phyloP scores from a whole-genome alignment of 371 early-diverging fungal species.

The Haplosporangium sp. region DNA sequence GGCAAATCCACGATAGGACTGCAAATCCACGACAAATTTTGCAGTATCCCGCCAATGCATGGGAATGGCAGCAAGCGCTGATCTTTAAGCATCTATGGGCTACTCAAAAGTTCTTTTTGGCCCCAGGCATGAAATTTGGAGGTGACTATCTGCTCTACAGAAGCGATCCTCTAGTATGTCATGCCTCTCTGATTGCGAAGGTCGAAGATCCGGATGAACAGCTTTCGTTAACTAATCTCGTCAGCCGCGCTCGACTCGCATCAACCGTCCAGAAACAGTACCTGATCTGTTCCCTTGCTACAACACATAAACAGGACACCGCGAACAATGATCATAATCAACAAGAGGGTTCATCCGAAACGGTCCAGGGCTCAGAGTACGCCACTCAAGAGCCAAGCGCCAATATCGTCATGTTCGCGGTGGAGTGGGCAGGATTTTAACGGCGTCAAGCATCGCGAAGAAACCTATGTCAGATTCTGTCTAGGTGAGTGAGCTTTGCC shows the following conservation, averaged over 20 bases:
- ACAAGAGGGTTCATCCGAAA: not conserved
- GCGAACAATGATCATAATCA: not conserved
- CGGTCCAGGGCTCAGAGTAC: not conserved
- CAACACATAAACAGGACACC: not conserved
- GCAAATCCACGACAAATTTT: not conserved
- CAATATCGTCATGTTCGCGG: constrained; percentile 39
- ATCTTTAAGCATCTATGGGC: constrained; percentile 40
- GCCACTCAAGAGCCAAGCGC: not conserved
- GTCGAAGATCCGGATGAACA: constrained; percentile 12
- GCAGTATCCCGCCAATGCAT: not conserved
- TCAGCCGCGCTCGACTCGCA: constrained; percentile 35
- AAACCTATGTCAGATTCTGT: too few species aligned
- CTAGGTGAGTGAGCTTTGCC: not conserved
- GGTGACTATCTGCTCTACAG: constrained; percentile 51
- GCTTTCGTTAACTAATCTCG: constrained; percentile 30
- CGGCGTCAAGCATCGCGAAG: not conserved
- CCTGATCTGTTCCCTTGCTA: constrained; percentile 27
- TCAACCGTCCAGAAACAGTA: constrained; percentile 47
- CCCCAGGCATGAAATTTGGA: constrained; percentile 53
- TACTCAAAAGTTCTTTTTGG: constrained; percentile 24
- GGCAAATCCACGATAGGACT: not conserved
- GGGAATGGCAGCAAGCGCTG: not conserved
- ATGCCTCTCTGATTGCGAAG: constrained; percentile 41
- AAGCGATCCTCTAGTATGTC: constrained; percentile 41
- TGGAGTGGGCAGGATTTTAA: constrained; percentile 65